A percentile compares a stretch with the other conserved stretches of the same genome.
Conservation (phyloP, 169 alveolate genomes). For the Plasmodium berghei region DNA sequence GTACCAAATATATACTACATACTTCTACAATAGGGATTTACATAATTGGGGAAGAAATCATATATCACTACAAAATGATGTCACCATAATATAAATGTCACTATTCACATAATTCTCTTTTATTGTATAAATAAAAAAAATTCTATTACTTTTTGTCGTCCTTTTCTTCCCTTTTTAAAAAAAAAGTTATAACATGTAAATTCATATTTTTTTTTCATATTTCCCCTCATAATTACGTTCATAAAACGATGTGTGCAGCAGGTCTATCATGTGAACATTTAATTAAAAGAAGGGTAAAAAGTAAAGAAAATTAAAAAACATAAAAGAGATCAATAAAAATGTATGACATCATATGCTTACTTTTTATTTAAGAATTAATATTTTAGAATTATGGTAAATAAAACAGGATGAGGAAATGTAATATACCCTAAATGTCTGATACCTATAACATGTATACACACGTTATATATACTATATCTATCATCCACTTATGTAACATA, state of each 20-base stretch:
- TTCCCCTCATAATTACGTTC: background rate
- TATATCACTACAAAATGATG: slow-evolving; percentile 1
- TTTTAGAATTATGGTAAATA: slow-evolving; percentile 17
- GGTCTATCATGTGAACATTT: background rate
- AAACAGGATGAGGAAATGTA: slow-evolving; percentile 1
- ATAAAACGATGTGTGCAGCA: slow-evolving; percentile 30
- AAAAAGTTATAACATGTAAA: background rate
- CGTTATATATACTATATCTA: background rate
- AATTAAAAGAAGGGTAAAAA: slow-evolving; percentile 19
- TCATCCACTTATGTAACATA: slow-evolving; percentile 5
- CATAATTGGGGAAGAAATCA: background rate
- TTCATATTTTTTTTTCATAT: background rate
- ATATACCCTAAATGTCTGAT: background rate
- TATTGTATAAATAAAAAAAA: background rate
- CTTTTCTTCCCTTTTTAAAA: background rate
- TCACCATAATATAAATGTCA: background rate
- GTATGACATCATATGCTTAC: slow-evolving; percentile 8
- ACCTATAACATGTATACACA: background rate
- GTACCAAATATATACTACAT: background rate
- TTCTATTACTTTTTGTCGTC: background rate
- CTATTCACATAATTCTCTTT: slow-evolving; percentile 15
- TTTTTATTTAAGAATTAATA: slow-evolving; percentile 24
- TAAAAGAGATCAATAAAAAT: slow-evolving; percentile 7
- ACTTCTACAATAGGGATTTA: background rate
- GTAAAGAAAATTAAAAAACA: background rate